Conservation (phyloP, 805 yeast genomes). For the Saccharomyces paradoxus region DNA sequence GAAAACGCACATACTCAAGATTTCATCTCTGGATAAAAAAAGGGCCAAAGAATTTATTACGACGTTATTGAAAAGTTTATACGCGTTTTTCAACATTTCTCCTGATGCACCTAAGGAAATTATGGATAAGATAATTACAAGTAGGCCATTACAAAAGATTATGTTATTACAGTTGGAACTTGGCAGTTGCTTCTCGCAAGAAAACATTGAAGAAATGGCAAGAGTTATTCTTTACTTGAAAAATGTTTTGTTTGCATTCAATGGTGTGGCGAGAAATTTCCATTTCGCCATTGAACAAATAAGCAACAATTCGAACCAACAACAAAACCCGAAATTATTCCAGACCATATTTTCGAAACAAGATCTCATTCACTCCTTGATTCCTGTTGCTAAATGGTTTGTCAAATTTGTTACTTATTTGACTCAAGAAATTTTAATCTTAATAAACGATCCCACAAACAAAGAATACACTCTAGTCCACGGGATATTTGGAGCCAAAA, state of each 20-base stretch:
- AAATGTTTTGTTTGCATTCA: constrained; percentile 29
- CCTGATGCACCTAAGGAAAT: constrained; percentile 31
- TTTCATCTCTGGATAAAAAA: constrained; percentile 14
- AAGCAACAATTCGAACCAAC: constrained; percentile 23
- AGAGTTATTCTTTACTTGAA: constrained; percentile 25
- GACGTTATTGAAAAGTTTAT: constrained; percentile 20
- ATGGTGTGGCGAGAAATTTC: constrained; percentile 30
- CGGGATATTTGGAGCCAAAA: constrained; percentile 57
- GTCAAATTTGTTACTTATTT: constrained; percentile 66
- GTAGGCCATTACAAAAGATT: constrained; percentile 31
- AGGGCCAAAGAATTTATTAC: constrained; percentile 25
- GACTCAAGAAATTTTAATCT: constrained; percentile 61
- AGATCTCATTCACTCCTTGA: constrained; percentile 50
- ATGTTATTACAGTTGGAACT: constrained; percentile 30
- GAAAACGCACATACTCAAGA: constrained; percentile 21
- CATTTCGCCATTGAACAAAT: constrained; percentile 33
- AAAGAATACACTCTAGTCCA: constrained; percentile 38
- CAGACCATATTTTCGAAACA: constrained; percentile 51
- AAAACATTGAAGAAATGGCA: constrained; percentile 27
- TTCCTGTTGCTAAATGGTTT: constrained; percentile 85
- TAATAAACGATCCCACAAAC: constrained; percentile 25
- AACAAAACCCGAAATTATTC: constrained; percentile 40
- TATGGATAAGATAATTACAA: constrained; percentile 30
- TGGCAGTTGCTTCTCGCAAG: constrained; percentile 22
- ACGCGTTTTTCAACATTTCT: constrained; percentile 29